Percentiles rank a stretch among this genome's conserved stretches.
Evolutionary conservation across 2,329 filamentous ascomycete species (phyloP).

Genomic region (Calonectria ilicicola): DNA sequence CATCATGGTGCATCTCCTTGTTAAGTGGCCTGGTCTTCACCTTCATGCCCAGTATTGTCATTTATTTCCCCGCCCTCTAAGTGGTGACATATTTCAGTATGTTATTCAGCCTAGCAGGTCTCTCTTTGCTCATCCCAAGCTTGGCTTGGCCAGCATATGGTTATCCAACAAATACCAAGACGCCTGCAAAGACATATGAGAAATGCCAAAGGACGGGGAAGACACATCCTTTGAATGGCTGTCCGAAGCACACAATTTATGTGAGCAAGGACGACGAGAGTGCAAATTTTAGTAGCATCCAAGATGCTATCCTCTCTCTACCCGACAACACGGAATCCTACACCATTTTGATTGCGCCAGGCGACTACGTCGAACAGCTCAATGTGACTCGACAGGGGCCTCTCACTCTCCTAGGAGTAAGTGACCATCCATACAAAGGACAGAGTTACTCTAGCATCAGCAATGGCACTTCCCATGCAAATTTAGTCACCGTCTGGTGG

Average conservation of each 20-base stretch:
- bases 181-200: slow-evolving; percentile 33
- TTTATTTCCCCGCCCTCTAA: not conserved
- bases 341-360: slow-evolving; percentile 68
- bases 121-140: not conserved
- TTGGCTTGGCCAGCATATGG: slow-evolving; percentile 1
- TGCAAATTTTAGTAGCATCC: slow-evolving; percentile 54
- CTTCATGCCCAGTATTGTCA: too few species aligned
- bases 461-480: slow-evolving; percentile 53
- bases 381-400: slow-evolving; percentile 73
- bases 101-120: not conserved
- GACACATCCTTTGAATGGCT: slow-evolving; percentile 45
- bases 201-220: slow-evolving; percentile 32
- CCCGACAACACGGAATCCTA: slow-evolving; percentile 43
- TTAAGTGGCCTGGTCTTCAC: not conserved
- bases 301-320: slow-evolving; percentile 54
- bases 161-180: slow-evolving; percentile 8
- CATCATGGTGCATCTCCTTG: too few species aligned
- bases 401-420: slow-evolving; percentile 71
- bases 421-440: slow-evolving; percentile 50
- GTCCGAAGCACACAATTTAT: slow-evolving; percentile 54
- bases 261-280: slow-evolving; percentile 50
- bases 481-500: slow-evolving; percentile 69
- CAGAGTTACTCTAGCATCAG: slow-evolving; percentile 55
- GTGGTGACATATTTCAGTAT: not conserved
- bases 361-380: slow-evolving; percentile 72